Base-by-base conservation (phyloP, 495 filamentous ascomycete species). In the Penicillium cosmopolitanum region DNA sequence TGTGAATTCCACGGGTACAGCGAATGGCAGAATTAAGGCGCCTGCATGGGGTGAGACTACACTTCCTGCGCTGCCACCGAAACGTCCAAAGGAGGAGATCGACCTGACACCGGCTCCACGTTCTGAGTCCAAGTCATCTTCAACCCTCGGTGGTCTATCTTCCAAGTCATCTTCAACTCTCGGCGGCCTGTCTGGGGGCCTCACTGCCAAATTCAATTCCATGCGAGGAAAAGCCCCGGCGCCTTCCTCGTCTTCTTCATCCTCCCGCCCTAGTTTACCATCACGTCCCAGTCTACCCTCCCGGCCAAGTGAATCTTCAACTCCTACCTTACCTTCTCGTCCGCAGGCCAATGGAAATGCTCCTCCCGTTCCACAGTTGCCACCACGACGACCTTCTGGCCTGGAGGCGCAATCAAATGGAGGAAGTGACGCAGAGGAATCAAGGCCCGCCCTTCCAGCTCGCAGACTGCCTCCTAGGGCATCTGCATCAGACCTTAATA, bases 41-140 rank as follows among this genome's bases (percentile, higher is more conserved):
- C 81, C 81, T 12, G 72, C 77, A 50, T 83, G 78, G 72, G 77
- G 76, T 18, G 75, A 71, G 50, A 57, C 72, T 9, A 73, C 76
- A 3, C 63, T 82, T 34, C 80, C 80, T 44, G 68, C 72, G 10
- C 61, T 84, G 33, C 82, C 80, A 36, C 76, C 76, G 2, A 77
- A 72, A 55, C 67, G 74, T 57, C 54, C 63, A 23, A 66, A 57
- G 63, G 62, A 68, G 63, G 55, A 66, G 21, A 28, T 58, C 50
- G 12, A 38, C 36, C 12, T 60, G 43, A 31, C 50, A 47, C 65
- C 65, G 9, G 57, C 70, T 18, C 52, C 70, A 18, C 68, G 67
- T 44, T 63, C 68, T 15, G 67, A 64, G 25, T 53, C 66, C 21
- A 70, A 68, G 10, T 58, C 63, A 5, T 7, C 42, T 10, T 44